Percentiles rank a stretch among this genome's conserved stretches.
phyloP scores from a whole-genome alignment of 768 basidiomycete genomes.

The Cantharellus anzutake region DNA sequence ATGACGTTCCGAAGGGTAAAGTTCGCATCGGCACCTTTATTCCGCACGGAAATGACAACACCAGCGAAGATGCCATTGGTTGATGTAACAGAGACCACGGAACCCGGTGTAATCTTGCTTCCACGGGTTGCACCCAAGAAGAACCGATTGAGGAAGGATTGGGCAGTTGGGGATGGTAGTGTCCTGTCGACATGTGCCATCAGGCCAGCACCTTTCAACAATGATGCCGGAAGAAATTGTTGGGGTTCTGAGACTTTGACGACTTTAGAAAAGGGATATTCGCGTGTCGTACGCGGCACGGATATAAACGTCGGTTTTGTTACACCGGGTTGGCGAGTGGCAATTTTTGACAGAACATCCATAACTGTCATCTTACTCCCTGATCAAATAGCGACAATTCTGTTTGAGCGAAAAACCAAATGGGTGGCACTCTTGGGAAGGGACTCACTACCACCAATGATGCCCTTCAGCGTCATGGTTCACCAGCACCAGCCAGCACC shows the following conservation, averaged over 20 bases:
- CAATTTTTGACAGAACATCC: not conserved
- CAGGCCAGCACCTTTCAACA: conserved; percentile 53
- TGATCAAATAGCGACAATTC: not conserved
- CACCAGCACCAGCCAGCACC: too few relatives aligned
- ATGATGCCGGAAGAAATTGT: conserved; percentile 20
- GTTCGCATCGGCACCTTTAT: conserved; percentile 73
- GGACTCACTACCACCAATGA: too few relatives aligned
- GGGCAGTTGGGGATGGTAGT: conserved; percentile 48
- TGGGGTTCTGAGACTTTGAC: conserved; percentile 29
- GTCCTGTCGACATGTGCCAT: conserved; percentile 54
- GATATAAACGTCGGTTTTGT: not conserved
- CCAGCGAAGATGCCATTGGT: conserved; percentile 81
- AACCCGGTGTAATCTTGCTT: conserved; percentile 60
- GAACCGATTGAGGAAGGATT: conserved; percentile 30
- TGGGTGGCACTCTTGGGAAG: too few relatives aligned
- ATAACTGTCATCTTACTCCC: not conserved
- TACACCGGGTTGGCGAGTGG: not conserved
- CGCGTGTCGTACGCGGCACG: not conserved
- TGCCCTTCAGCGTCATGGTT: too few relatives aligned
- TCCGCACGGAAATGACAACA: conserved; percentile 64
- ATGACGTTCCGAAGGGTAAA: conserved; percentile 81
- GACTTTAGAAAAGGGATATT: conserved; percentile 57
- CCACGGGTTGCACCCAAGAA: conserved; percentile 47
- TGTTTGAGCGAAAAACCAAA: not conserved
- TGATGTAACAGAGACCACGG: conserved; percentile 64